Evolutionary conservation across 2,329 filamentous ascomycete genomes (phyloP).

Genomic region (Phyllosticta citribraziliensis): DNA sequence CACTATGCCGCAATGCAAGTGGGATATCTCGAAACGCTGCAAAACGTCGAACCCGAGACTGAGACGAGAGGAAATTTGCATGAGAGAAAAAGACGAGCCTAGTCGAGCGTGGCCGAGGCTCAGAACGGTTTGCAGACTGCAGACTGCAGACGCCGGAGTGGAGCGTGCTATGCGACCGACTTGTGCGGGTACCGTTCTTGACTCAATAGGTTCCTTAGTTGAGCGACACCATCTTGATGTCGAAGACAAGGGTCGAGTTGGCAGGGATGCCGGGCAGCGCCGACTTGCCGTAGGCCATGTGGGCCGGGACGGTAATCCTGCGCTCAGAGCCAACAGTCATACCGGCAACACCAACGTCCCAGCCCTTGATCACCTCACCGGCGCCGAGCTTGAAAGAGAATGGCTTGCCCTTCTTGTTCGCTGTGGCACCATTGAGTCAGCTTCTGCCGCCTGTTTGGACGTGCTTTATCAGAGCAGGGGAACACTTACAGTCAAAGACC

Average conservation of each 20-base stretch:
- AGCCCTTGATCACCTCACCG: slow-evolving; percentile 97
- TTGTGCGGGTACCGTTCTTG: background rate
- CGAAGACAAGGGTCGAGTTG: slow-evolving; percentile 88
- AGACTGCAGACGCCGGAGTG: background rate
- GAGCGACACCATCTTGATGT: slow-evolving; percentile 48
- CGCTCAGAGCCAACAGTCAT: slow-evolving; percentile 93
- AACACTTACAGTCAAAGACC: slow-evolving; percentile 75
- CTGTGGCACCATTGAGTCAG: slow-evolving; percentile 36
- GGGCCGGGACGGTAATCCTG: slow-evolving; percentile 77
- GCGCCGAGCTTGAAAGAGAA: slow-evolving; percentile 92
- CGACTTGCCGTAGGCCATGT: slow-evolving; percentile 83
- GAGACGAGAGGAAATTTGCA: slow-evolving; percentile 13
- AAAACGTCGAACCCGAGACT: slow-evolving; percentile 15
- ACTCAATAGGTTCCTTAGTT: slow-evolving; percentile 22
- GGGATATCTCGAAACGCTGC: slow-evolving; percentile 32
- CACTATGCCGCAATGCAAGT: slow-evolving; percentile 26
- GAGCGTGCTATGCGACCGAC: too few species aligned
- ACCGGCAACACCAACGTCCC: slow-evolving; percentile 89
- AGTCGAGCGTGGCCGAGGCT: slow-evolving; percentile 13
- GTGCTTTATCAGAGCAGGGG: background rate
- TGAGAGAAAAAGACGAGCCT: slow-evolving; percentile 13
- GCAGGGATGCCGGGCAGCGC: slow-evolving; percentile 72
- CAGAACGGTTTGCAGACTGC: background rate
- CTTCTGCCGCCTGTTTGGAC: background rate
- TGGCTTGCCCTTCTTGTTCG: slow-evolving; percentile 98